These are phyloP conservation scores for Apiospora sp. DNA, from an alignment of 2,329 filamentous ascomycete genomes.

Conservation along the genomic window DNA sequence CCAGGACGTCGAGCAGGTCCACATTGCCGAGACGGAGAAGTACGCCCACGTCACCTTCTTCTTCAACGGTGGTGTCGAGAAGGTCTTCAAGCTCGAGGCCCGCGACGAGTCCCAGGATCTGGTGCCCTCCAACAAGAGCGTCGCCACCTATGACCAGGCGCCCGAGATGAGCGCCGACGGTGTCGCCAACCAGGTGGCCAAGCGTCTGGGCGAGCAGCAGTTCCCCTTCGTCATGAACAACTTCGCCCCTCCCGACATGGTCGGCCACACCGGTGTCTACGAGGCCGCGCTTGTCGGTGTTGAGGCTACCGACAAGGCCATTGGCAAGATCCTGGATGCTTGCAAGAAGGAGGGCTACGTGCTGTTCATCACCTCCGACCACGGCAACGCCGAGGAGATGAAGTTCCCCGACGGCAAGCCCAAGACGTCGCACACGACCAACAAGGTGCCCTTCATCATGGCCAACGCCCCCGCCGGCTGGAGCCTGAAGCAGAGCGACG, in stretches of 20 bases:
- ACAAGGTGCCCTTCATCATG: constrained; percentile 98
- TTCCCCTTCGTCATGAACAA: constrained; percentile 99
- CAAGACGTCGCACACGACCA: constrained; percentile 97
- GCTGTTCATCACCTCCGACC: constrained; percentile 94
- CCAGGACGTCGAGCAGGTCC: constrained; percentile 89
- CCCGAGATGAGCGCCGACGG: constrained; percentile 95
- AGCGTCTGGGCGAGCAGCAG: constrained; percentile 83
- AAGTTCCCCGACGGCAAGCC: constrained; percentile 93
- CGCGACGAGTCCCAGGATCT: constrained; percentile 82
- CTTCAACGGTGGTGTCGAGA: constrained; percentile 99
- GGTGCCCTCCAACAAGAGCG: constrained; percentile 87
- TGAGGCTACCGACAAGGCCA: constrained; percentile 89
- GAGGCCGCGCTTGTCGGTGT: constrained; percentile 89
- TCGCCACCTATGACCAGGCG: constrained; percentile 92
- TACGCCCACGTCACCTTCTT: constrained; percentile 99
- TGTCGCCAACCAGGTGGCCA: constrained; percentile 88
- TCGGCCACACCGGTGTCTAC: constrained; percentile 97
- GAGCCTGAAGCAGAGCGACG: constrained; percentile 78
- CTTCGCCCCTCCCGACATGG: constrained; percentile 99
- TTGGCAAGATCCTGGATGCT: constrained; percentile 88
- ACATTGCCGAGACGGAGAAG: constrained; percentile 98
- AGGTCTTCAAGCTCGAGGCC: constrained; percentile 90
- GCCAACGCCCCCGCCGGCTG: constrained; percentile 92
- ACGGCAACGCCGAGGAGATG: constrained; percentile 99
- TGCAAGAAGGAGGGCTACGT: constrained; percentile 95